These are phyloP conservation scores for Crotalaria pallida DNA, from an alignment of 306 rosid species.

Conservation along the genomic window DNA sequence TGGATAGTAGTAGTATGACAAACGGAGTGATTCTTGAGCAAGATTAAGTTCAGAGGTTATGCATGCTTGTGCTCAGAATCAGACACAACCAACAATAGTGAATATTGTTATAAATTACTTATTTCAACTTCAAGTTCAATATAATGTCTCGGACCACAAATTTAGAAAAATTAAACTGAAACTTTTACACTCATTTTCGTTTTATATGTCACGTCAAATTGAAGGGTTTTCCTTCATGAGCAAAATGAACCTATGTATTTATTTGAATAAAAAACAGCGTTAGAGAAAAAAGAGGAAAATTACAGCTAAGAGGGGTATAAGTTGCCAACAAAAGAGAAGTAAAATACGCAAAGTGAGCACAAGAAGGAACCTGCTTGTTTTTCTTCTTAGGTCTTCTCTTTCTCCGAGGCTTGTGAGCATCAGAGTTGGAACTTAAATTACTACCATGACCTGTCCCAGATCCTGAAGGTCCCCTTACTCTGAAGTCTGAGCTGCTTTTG, in stretches of 20 bases:
- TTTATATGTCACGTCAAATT: neutral
- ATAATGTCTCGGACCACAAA: neutral
- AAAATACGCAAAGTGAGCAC: neutral
- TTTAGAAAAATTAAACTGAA: neutral
- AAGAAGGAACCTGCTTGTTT: conserved; percentile 66
- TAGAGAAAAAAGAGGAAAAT: neutral
- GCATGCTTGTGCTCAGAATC: neutral
- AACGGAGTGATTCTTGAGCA: neutral
- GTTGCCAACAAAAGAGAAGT: neutral
- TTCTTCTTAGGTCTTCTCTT: conserved; percentile 96
- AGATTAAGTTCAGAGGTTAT: neutral
- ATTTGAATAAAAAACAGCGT: neutral
- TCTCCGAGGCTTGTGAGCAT: conserved; percentile 90
- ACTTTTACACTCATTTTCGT: neutral
- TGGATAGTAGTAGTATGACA: neutral
- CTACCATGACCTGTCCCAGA: conserved; percentile 76
- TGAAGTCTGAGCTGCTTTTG: conserved; percentile 58
- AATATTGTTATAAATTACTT: neutral
- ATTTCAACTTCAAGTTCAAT: neutral
- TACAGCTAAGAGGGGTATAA: neutral
- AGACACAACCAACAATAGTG: neutral
- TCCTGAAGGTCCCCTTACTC: conserved; percentile 60
- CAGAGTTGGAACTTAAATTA: conserved; percentile 92
- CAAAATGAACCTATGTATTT: neutral
- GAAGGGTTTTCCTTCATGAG: neutral